Evolutionary conservation across 176 grass and related monocot species (phyloP), one percentile per base, ranked within the genome.

Genomic region (Juncus inflexus): DNA sequence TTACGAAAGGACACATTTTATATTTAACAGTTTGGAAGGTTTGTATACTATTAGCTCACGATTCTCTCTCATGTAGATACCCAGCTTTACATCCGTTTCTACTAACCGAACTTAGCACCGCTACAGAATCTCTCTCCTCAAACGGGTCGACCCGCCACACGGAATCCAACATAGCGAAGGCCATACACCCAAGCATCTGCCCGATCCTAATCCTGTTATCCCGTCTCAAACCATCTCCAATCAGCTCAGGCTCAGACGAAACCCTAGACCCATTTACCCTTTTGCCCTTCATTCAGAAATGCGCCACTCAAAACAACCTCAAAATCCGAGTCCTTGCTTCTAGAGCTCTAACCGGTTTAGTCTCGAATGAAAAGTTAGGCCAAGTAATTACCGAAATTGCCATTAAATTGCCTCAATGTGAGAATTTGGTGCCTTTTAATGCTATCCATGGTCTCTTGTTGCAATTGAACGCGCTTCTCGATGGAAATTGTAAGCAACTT

Each of bases 151-250:
- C 77, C 6, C 64, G 64, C 49, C 65, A 84, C 71, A 67, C 79
- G 61, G 80, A 91, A 68, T 81, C 79, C 35, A 83, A 79, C 69
- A 86, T 86, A 73, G 80, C 72, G 71, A 97, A 91, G 83, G 84
- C 67, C 16, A 83, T 97, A 86, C 92, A 91, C 66, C 92, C 92
- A 80, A 97, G 87, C 63, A 52, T 97, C 55, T 97, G 92, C 15
- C 92, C 92, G 5, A 89, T 97, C 81, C 87, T 97, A 80, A 97
- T 97, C 77, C 82, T 97, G 72, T 68, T 97, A 68, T 89, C 84
- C 66, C 90, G 85, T 50, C 77, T 97, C 36, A 97, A 97, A 49
- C 92, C 92, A 7, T 91, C 92, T 8, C 79, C 79, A 64, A 78
- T 91, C 63, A 91, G 84, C 73, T 72, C 67, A 67, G 80, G 71